Base-by-base conservation (phyloP, 805 yeast species). In the Debaryomyces castellii region DNA sequence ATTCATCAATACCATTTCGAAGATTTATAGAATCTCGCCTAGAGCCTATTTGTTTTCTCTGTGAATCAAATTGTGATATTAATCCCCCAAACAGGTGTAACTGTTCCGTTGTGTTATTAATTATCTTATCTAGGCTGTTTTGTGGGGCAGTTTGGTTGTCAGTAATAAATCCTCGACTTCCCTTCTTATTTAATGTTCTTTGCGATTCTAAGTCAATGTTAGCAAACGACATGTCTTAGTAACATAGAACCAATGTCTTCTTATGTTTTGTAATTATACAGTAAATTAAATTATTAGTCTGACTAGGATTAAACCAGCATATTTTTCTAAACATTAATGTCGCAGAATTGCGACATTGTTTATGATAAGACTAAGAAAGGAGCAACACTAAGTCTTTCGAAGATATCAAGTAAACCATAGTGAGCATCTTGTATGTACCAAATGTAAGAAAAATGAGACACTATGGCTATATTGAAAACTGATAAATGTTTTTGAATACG, bases 191-290 rank as follows among this genome's bases (percentile, higher is more conserved):
- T 20, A 43, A n/a, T 4, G 57, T 50, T 33, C 53, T 66, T 50
- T 78, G 82, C 1, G 82, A 77, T 55, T 78, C 82, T 10, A 71
- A 43, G 54, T 78, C 82, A 48, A 64, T 67, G 45, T 76, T 75
- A 34, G 82, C 82, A 66, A 78, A 78, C 11, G 83, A 78, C 83
- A 78, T 78, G 24, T 16, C 34, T 30, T 30, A 7, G 16, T 7
- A 14, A 12, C 33, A 28, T 28, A 12, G n/a, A 28, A 3, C n/a
- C 14, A 6, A 14, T 12, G 11, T 16, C n/a, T 28, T 28, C 5
- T 28, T 28, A 12, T 12, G 11, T 6, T 28, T 28, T 16, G 38
- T 28, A 7, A 34, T 22, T 16, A n/a, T n/a, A n/a, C n/a, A n/a
- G n/a, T n/a, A n/a, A n/a, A n/a, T n/a, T n/a, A n/a, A n/a, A n/a